Evolutionary conservation across 164 flowering plant species (phyloP).

Genomic region (Dillenia turbinata): DNA sequence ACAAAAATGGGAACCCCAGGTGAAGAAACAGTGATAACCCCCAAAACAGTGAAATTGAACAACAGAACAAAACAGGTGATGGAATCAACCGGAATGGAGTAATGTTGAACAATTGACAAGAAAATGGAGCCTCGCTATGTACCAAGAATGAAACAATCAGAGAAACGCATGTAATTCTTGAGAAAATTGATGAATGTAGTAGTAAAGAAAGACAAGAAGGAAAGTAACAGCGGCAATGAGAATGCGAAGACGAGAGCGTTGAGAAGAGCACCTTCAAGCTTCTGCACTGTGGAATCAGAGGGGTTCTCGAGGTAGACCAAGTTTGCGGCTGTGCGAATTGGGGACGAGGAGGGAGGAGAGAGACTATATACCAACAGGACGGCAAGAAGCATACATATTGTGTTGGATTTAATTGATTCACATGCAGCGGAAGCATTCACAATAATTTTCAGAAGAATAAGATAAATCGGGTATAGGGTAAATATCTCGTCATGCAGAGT

Average conservation of each 20-base stretch:
- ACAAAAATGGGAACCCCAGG: slow-evolving; percentile 63
- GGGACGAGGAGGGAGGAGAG: slow-evolving; percentile 29
- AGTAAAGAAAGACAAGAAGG: slow-evolving; percentile 71
- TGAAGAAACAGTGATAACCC: slow-evolving; percentile 64
- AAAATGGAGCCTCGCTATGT: slow-evolving; percentile 74
- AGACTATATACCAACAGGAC: slow-evolving; percentile 68
- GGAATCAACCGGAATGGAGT: slow-evolving; percentile 60
- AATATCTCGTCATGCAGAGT: too few species aligned
- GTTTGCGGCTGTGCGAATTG: slow-evolving; percentile 79
- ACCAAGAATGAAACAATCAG: slow-evolving; percentile 60
- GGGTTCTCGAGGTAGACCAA: slow-evolving; percentile 77
- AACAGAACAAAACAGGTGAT: slow-evolving; percentile 50
- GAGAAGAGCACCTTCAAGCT: slow-evolving; percentile 73
- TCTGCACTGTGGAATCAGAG: slow-evolving; percentile 56
- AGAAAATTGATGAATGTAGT: slow-evolving; percentile 79
- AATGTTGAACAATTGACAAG: slow-evolving; percentile 55
- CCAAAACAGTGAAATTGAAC: slow-evolving; percentile 63
- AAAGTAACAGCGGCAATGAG: slow-evolving; percentile 72
- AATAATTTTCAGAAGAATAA: too few species aligned
- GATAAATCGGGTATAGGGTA: too few species aligned
- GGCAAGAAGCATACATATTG: slow-evolving; percentile 84
- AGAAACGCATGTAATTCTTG: slow-evolving; percentile 80
- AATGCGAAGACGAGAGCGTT: slow-evolving; percentile 66
- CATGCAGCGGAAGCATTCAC: too few species aligned
- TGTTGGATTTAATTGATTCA: too few species aligned